Base-by-base conservation (phyloP, 2,329 filamentous ascomycete genomes). In the Capronia coronata region DNA sequence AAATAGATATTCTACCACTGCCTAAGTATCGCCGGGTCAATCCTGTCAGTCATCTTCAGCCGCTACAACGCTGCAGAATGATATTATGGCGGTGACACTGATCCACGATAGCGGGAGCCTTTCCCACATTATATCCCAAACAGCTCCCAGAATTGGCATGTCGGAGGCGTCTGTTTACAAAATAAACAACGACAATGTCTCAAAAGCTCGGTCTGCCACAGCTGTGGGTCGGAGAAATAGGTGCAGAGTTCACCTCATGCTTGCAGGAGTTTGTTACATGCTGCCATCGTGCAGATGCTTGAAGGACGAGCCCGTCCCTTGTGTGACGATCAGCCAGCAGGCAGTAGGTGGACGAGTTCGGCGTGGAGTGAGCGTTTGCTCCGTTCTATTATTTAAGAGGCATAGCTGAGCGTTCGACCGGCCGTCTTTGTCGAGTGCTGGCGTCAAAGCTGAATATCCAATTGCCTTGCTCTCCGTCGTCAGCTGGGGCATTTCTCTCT, bases 201-300 rank as follows among this genome's bases (percentile, higher is more conserved):
- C 41, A 54, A 39, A 45, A n/a, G 5, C 13, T 32, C 48, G 48
- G 52, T 48, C 39, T 42, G 35, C 25, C 35, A 48, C 52, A 39
- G 52, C 45, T 44, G 52, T 46, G 45, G 51, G 30, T 18, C 43
- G 29, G 37, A 37, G 13, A 38, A 51, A 11, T 9, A 18, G 18
- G 45, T 14, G 19, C 43, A 43, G 37, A 45, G 52, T 54, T 54
- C 52, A 51, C 48, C 13, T 42, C 27, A 37, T 48, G 45, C 41
- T 48, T 50, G 52, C 44, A 51, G 48, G 35, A 48, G 52, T 54
- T 51, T 54, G 52, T 49, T 46, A 54, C 44, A 38, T 45, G 35
- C 25, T 40, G 46, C 46, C 42, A 49, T 49, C 35, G 16, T 54
- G 48, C 48, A 46, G 29, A 39, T 34, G 21, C 44, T 19, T 25